Conservation (phyloP, 805 yeast genomes). For the Myxozyma sirexii region DNA sequence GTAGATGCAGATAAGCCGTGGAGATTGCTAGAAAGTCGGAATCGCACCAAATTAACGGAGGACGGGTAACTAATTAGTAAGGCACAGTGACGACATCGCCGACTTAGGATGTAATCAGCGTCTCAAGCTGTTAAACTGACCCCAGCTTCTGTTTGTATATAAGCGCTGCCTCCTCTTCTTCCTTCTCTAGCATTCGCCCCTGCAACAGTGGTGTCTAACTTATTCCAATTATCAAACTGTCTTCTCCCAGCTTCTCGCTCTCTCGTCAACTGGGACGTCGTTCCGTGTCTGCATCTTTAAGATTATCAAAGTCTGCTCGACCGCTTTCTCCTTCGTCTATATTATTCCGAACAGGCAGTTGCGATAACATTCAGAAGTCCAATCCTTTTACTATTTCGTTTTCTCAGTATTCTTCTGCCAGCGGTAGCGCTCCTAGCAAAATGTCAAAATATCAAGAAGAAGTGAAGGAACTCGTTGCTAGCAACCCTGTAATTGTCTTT, state of each 20-base stretch:
- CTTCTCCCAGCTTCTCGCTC: not conserved
- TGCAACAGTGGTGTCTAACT: no score
- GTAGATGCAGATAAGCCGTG: no score
- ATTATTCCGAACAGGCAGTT: not conserved
- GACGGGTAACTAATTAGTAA: no score
- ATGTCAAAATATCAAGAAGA: conserved; percentile 30
- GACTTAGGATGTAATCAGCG: no score
- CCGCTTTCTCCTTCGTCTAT: not conserved
- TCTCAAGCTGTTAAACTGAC: no score
- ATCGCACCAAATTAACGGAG: no score
- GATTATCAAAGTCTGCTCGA: not conserved
- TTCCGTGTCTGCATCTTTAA: not conserved
- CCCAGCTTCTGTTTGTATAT: not conserved
- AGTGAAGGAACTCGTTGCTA: conserved; percentile 61
- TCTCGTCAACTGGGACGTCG: conserved; percentile 6
- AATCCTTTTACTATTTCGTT: conserved; percentile 16
- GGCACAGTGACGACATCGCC: no score
- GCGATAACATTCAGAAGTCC: not conserved
- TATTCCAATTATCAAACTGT: no score
- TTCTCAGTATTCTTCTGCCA: conserved; percentile 7
- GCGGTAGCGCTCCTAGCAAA: conserved; percentile 11
- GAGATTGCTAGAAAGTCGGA: no score
- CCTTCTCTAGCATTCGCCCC: not conserved
- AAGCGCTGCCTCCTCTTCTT: not conserved
- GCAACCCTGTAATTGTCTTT: conserved; percentile 75